Percentiles rank a stretch among this genome's conserved stretches.
Conservation (phyloP, 2,329 filamentous ascomycete genomes). For the Colletotrichum musae region DNA sequence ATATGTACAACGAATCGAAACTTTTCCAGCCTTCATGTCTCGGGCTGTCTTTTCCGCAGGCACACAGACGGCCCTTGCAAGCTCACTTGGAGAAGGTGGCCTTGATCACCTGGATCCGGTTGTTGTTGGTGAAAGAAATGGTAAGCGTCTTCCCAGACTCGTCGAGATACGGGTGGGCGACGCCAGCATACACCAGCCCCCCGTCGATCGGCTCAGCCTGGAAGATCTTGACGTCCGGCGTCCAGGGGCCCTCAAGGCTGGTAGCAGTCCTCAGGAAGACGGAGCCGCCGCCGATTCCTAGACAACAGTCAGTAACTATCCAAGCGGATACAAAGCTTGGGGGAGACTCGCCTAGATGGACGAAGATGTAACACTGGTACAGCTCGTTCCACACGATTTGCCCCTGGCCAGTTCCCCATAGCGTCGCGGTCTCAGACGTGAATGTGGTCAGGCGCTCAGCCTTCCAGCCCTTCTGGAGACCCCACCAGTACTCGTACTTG, state of each 20-base stretch:
- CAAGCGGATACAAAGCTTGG: rapidly evolving
- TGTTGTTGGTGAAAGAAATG: conserved; percentile 57
- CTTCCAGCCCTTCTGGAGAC: conserved; percentile 54
- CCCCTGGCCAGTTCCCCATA: conserved; percentile 56
- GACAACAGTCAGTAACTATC: background rate
- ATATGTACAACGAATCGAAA: background rate
- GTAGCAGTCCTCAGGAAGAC: conserved; percentile 47
- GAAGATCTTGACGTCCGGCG: conserved; percentile 52
- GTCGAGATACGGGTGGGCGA: conserved; percentile 56
- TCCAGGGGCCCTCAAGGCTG: conserved; percentile 54
- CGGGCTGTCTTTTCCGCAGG: background rate
- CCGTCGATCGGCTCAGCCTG: conserved; percentile 51
- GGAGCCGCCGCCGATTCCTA: conserved; percentile 26
- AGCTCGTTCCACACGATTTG: conserved; percentile 54
- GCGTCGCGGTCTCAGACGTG: conserved; percentile 53
- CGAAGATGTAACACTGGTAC: conserved; percentile 54
- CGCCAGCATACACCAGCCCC: conserved; percentile 54
- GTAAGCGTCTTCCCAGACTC: conserved; percentile 52
- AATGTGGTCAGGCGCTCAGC: conserved; percentile 49
- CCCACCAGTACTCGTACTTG: conserved; percentile 60
- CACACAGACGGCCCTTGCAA: no score
- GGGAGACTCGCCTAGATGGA: conserved; percentile 46
- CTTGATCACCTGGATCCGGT: conserved; percentile 54
- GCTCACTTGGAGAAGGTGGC: conserved; percentile 45
- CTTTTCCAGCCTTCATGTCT: background rate